Evolutionary conservation across 2,329 filamentous ascomycete species (phyloP).

Genomic region (Leptographium lundbergii): DNA sequence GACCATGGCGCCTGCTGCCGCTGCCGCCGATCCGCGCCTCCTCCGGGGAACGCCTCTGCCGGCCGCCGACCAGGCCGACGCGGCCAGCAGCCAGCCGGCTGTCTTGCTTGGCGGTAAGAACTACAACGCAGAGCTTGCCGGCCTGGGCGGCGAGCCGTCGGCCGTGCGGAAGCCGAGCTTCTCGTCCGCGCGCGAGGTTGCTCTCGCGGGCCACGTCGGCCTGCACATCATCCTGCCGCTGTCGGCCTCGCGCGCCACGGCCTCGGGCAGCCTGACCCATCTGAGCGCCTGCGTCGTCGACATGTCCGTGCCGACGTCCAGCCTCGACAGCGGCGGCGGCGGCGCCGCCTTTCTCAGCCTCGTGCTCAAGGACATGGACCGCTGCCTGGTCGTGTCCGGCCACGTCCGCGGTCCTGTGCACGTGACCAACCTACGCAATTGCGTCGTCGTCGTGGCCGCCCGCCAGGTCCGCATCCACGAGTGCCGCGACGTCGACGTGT

Average conservation of each 20-base stretch:
- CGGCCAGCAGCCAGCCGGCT: conserved; percentile 24
- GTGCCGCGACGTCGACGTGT: conserved; percentile 68
- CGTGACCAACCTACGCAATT: conserved; percentile 61
- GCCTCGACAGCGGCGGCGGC: conserved; percentile 14
- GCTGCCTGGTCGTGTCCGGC: conserved; percentile 65
- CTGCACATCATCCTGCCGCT: conserved; percentile 66
- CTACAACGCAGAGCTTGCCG: conserved; percentile 45
- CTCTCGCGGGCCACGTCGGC: conserved; percentile 53
- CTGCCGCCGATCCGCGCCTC: conserved; percentile 29
- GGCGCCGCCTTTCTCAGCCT: conserved; percentile 57
- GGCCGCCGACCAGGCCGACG: conserved; percentile 20
- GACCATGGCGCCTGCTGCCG: conserved; percentile 8
- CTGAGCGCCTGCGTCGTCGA: conserved; percentile 64
- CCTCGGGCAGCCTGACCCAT: conserved; percentile 60
- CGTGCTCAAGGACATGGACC: conserved; percentile 52
- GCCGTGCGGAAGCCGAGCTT: conserved; percentile 49
- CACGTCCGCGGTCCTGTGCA: conserved; percentile 71
- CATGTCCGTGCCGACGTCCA: conserved; percentile 53
- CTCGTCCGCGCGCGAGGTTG: conserved; percentile 45
- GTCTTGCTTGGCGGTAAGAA: conserved; percentile 24
- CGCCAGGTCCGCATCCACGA: conserved; percentile 92
- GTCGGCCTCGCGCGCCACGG: conserved; percentile 56
- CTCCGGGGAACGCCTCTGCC: conserved; percentile 12
- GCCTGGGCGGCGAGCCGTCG: conserved; percentile 18
- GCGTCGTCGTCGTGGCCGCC: conserved; percentile 64